Percentiles rank a stretch among this genome's conserved stretches.
Conservation (phyloP, 2,329 filamentous ascomycete species). For the Ilyonectria mors-panacis region DNA sequence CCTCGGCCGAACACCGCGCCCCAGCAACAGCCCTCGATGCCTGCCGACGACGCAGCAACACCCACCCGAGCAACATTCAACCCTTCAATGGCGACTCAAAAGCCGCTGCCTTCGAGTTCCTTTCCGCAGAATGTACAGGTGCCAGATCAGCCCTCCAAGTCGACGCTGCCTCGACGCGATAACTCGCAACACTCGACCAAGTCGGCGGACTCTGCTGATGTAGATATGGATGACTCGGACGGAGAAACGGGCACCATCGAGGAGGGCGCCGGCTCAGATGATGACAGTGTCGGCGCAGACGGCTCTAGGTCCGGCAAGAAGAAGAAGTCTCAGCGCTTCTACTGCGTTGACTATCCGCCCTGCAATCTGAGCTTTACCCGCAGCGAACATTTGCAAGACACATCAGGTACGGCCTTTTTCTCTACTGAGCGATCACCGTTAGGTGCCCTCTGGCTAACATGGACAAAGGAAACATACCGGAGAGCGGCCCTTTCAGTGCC, state of each 20-base stretch:
- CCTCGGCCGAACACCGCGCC: conserved; percentile 56
- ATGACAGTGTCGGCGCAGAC: conserved; percentile 75
- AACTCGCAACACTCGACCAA: conserved; percentile 74
- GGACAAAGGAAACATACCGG: conserved; percentile 87
- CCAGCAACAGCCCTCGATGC: conserved; percentile 46
- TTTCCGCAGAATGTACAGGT: conserved; percentile 67
- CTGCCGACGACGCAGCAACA: conserved; percentile 67
- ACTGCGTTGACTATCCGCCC: conserved; percentile 94
- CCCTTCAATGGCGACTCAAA: conserved; percentile 61
- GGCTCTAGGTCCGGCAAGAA: conserved; percentile 85
- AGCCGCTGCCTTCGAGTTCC: conserved; percentile 67
- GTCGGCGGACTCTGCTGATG: conserved; percentile 76
- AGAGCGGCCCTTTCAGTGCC: conserved; percentile 95
- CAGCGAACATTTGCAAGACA: conserved; percentile 94
- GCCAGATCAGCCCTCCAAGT: conserved; percentile 59
- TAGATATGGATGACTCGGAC: conserved; percentile 84
- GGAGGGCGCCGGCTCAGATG: conserved; percentile 73
- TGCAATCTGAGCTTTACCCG: conserved; percentile 96
- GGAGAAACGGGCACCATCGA: conserved; percentile 68
- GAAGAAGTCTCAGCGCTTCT: conserved; percentile 97
- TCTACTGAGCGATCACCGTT: conserved; percentile 4
- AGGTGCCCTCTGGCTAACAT: conserved; percentile 14
- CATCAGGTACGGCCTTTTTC: conserved; percentile 75
- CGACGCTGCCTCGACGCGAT: conserved; percentile 58
- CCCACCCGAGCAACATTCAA: conserved; percentile 74